Percentiles rank a stretch among this genome's conserved stretches.
phyloP scores from a whole-genome alignment of 2,329 filamentous ascomycete genomes.

The Stagonosporopsis chrysanthemi region DNA sequence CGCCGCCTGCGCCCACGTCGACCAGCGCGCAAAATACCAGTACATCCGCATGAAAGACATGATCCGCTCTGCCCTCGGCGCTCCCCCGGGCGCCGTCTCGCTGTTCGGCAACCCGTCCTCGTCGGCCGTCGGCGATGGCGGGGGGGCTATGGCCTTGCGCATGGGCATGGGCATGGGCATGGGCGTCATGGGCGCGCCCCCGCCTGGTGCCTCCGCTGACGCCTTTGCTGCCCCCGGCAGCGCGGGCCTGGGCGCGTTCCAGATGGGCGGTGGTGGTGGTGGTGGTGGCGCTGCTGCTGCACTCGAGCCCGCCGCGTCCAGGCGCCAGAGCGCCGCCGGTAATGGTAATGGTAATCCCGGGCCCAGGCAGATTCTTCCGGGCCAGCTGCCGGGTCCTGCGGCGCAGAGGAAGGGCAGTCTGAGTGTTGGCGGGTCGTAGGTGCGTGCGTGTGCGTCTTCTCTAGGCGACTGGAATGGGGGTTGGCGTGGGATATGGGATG shows the following conservation, averaged over 20 bases:
- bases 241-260: constrained; percentile 38
- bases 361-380: constrained; percentile 48
- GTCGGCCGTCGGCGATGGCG: too few relatives aligned
- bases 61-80: constrained; percentile 65
- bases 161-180: constrained; percentile 29
- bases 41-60: constrained; percentile 70
- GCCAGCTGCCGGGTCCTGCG: constrained; percentile 46
- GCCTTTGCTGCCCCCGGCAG: constrained; percentile 37
- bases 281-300: too few relatives aligned
- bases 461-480: not conserved
- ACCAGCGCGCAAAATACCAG: constrained; percentile 64
- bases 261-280: constrained; percentile 30
- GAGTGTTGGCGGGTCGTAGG: constrained; percentile 33
- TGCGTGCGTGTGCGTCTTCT: too few relatives aligned
- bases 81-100: constrained; percentile 42
- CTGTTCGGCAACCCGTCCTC: constrained; percentile 32
- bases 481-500: too few relatives aligned
- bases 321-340: too few relatives aligned
- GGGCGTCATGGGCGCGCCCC: constrained; percentile 42
- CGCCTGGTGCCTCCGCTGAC: constrained; percentile 41
- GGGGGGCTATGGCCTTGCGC: too few relatives aligned
- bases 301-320: too few relatives aligned
- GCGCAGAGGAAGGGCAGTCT: constrained; percentile 42
- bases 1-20: constrained; percentile 66
- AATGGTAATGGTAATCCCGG: too few relatives aligned